Percentiles rank a stretch among this genome's conserved stretches.
Conservation (phyloP, 2,329 filamentous ascomycete species). For the Fusarium annulatum region DNA sequence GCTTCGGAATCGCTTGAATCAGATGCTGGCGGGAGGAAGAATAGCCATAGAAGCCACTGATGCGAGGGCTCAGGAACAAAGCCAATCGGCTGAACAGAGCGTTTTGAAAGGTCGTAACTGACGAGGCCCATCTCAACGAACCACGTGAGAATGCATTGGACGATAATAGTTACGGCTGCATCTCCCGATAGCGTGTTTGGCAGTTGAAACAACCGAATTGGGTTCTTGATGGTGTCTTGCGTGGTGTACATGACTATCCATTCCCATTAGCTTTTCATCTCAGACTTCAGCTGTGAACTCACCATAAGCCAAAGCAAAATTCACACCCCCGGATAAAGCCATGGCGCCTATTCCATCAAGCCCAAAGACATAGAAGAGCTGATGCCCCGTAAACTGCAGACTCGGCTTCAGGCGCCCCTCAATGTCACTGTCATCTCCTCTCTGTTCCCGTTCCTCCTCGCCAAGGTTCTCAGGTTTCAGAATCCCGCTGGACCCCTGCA, state of each 20-base stretch:
- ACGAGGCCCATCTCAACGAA: slow-evolving; percentile 61
- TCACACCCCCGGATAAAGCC: slow-evolving; percentile 61
- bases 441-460: slow-evolving; percentile 7
- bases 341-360: slow-evolving; percentile 60
- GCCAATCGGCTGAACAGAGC: slow-evolving; percentile 60
- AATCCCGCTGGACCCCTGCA: slow-evolving; percentile 19
- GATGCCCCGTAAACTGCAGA: slow-evolving; percentile 54
- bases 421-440: background rate
- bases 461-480: slow-evolving; percentile 29
- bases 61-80: slow-evolving; percentile 53
- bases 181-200: slow-evolving; percentile 63
- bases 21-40: slow-evolving; percentile 24
- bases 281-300: slow-evolving; percentile 3
- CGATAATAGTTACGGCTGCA: slow-evolving; percentile 61
- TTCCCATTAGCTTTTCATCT: slow-evolving; percentile 3
- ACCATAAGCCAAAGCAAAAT: slow-evolving; percentile 65
- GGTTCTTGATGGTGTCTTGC: slow-evolving; percentile 49
- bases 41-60: slow-evolving; percentile 54
- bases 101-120: slow-evolving; percentile 57
- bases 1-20: background rate
- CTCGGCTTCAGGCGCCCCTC: slow-evolving; percentile 52
- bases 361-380: slow-evolving; percentile 61
- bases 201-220: slow-evolving; percentile 60
- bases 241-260: slow-evolving; percentile 59
- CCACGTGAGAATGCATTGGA: slow-evolving; percentile 65